These are phyloP conservation scores for Penicillium coffeae DNA, from an alignment of 495 filamentous ascomycete species.

Conservation along the genomic window DNA sequence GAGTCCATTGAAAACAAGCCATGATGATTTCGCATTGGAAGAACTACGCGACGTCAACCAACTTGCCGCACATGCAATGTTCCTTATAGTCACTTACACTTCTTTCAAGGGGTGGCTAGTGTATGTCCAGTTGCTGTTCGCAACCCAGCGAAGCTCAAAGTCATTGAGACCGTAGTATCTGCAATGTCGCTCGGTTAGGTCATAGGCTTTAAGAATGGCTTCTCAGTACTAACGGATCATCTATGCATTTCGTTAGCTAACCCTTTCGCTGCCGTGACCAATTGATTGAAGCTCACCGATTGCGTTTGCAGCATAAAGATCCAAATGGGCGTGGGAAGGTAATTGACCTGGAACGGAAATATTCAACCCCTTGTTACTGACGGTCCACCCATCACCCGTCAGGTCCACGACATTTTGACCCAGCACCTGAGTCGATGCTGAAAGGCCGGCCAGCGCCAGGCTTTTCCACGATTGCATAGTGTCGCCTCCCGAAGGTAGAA, in stretches of 20 bases:
- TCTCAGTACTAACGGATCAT: conserved; percentile 46
- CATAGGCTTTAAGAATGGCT: not conserved
- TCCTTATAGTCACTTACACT: conserved; percentile 36
- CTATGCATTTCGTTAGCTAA: conserved; percentile 15
- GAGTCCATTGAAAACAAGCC: conserved; percentile 61
- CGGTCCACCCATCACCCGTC: conserved; percentile 51
- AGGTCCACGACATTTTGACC: conserved; percentile 48
- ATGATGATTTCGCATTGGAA: conserved; percentile 33
- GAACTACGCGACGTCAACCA: conserved; percentile 16
- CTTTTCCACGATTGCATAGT: conserved; percentile 20
- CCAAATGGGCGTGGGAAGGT: conserved; percentile 62
- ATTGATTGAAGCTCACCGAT: conserved; percentile 33
- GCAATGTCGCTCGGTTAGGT: not conserved
- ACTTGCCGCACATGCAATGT: not conserved
- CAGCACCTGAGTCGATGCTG: conserved; percentile 11
- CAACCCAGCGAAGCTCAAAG: conserved; percentile 60
- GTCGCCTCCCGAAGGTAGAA: not conserved
- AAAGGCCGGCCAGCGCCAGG: conserved; percentile 11
- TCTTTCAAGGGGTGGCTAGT: conserved; percentile 46
- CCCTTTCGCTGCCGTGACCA: too few species aligned
- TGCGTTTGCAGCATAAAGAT: conserved; percentile 50
- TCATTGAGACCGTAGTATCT: conserved; percentile 57
- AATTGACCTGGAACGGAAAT: conserved; percentile 55
- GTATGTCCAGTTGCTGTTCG: conserved; percentile 60
- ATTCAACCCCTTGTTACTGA: conserved; percentile 49